These are phyloP conservation scores for Biancaea sappan DNA, from an alignment of 306 rosid species.

Conservation along the genomic window DNA sequence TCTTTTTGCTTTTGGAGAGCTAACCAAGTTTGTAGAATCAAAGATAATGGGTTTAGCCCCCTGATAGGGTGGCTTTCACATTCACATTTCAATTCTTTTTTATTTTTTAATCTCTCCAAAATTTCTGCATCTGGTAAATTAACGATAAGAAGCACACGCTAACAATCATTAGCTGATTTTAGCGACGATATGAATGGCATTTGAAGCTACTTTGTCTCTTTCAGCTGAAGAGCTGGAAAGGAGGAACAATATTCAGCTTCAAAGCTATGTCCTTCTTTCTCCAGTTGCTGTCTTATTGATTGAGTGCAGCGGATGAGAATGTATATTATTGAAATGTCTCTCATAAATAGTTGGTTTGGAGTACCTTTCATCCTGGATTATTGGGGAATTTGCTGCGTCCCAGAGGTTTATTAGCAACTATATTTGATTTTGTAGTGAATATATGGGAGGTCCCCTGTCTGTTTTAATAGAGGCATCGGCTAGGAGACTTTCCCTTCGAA, in stretches of 20 bases:
- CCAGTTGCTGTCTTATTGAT: slow-evolving; percentile 16
- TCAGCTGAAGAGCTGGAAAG: slow-evolving; percentile 26
- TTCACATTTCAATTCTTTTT: slow-evolving; percentile 13
- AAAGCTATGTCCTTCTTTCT: slow-evolving; percentile 18
- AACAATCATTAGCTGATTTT: slow-evolving; percentile 30
- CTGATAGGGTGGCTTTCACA: slow-evolving; percentile 1
- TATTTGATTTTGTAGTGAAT: slow-evolving; percentile 26
- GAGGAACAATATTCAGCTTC: slow-evolving; percentile 25
- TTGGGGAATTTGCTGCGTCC: slow-evolving; percentile 31
- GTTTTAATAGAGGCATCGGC: background rate
- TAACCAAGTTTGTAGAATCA: slow-evolving; percentile 30
- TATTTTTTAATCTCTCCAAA: background rate
- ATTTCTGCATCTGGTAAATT: background rate
- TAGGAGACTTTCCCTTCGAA: background rate
- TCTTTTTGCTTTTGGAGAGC: slow-evolving; percentile 29
- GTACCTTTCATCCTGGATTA: slow-evolving; percentile 11
- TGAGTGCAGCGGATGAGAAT: background rate
- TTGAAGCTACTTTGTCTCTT: slow-evolving; percentile 31
- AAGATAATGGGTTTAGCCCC: slow-evolving; percentile 19
- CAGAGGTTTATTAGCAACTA: slow-evolving; percentile 19
- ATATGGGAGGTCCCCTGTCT: background rate
- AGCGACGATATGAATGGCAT: slow-evolving; percentile 23
- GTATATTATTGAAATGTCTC: background rate
- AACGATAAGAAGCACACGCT: slow-evolving; percentile 1
- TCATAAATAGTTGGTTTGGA: slow-evolving; percentile 1